Conservation (phyloP, 331 rosid species). For the Malus hybrid region DNA sequence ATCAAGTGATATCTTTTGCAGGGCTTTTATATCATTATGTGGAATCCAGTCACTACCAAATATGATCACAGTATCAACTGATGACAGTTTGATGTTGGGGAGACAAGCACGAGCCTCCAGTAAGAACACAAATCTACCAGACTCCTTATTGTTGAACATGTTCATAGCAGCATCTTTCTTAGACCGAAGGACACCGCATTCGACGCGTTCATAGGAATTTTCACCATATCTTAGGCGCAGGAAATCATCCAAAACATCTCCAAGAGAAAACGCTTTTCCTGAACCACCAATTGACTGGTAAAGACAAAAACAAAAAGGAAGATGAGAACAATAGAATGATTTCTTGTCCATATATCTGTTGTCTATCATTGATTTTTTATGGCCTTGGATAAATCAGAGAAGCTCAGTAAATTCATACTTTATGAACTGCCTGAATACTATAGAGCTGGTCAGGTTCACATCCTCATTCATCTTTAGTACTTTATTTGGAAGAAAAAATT, state of each 20-base stretch:
- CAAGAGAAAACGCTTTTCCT: constrained; percentile 41
- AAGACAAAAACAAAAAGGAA: not conserved
- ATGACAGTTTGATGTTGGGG: constrained; percentile 59
- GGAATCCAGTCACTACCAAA: constrained; percentile 91
- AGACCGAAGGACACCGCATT: constrained; percentile 23
- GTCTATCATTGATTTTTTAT: not conserved
- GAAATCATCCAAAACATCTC: constrained; percentile 81
- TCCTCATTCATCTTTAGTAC: not conserved
- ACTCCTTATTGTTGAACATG: constrained; percentile 59
- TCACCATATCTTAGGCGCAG: constrained; percentile 57
- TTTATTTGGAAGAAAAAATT: not conserved
- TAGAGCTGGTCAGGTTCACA: not conserved
- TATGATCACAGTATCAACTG: constrained; percentile 63
- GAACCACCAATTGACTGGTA: constrained; percentile 60
- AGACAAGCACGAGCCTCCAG: constrained; percentile 72
- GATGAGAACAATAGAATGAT: constrained; percentile 4
- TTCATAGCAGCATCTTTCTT: constrained; percentile 56
- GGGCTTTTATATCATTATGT: constrained; percentile 62
- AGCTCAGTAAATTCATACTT: not conserved
- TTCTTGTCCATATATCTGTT: not conserved
- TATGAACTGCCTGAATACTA: not conserved
- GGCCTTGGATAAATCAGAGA: not conserved
- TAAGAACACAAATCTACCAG: constrained; percentile 67
- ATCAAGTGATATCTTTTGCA: constrained; percentile 72
- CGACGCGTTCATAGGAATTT: constrained; percentile 76